Percentiles rank a stretch among this genome's conserved stretches.
Evolutionary conservation across 345 rosid species (phyloP).

Genomic region (Eucalyptus urophylla): DNA sequence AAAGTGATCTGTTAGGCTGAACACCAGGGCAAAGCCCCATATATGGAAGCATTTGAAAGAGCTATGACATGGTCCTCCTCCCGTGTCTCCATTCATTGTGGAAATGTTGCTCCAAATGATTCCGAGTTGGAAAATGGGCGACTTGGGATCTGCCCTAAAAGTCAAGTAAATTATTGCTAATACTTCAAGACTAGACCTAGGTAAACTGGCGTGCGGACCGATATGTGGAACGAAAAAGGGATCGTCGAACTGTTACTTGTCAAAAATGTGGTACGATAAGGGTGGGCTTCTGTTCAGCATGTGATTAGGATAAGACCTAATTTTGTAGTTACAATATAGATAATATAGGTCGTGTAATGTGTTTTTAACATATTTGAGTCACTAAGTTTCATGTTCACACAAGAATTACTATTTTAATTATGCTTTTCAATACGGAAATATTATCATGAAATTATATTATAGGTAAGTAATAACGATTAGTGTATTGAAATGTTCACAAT

Average conservation of each 20-base stretch:
- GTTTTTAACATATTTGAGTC: not conserved
- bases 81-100: not conserved
- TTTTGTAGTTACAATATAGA: not conserved
- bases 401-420: too few species aligned
- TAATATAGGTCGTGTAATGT: not conserved
- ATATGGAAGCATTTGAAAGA: not conserved
- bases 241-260: too few species aligned
- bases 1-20: not conserved
- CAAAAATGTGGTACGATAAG: not conserved
- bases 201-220: not conserved
- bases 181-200: not conserved
- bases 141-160: not conserved
- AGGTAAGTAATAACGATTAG: too few species aligned
- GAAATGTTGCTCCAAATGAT: not conserved
- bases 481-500: too few species aligned
- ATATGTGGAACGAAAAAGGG: not conserved
- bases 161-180: not conserved
- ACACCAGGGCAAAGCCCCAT: not conserved
- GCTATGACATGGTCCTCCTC: not conserved
- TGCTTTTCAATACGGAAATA: accelerated
- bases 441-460: too few species aligned
- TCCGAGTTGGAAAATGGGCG: not conserved
- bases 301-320: not conserved
- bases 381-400: too few species aligned
- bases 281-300: not conserved